A percentile compares a stretch with the other conserved stretches of the same genome.
phyloP scores from a whole-genome alignment of 139 green algal species.

The Dunaliella primolecta region DNA sequence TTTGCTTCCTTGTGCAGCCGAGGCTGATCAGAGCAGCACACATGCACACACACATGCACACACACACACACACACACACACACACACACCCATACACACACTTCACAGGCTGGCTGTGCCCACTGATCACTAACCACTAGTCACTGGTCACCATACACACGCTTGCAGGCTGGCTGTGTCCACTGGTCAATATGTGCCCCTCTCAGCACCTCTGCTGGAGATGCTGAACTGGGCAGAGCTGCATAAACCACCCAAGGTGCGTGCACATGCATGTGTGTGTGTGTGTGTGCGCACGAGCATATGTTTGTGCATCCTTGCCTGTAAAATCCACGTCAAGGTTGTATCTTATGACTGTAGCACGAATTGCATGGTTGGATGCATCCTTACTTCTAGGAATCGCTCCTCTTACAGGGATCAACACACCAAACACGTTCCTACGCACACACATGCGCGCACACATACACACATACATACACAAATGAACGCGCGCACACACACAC shows the following conservation, averaged over 20 bases:
- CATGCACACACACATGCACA: neutral
- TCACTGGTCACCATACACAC: too few relatives aligned
- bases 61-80: neutral
- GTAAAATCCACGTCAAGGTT: too few relatives aligned
- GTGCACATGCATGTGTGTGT: neutral
- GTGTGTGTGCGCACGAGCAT: neutral
- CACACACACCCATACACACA: neutral
- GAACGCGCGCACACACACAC: too few relatives aligned
- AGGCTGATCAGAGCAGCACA: constrained; percentile 48
- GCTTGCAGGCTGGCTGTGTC: constrained; percentile 38
- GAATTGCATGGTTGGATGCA: too few relatives aligned
- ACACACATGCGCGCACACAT: too few relatives aligned
- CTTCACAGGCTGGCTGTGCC: constrained; percentile 37
- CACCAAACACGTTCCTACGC: too few relatives aligned
- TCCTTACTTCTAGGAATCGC: too few relatives aligned
- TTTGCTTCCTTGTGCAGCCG: constrained; percentile 87
- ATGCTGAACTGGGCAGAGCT: constrained; percentile 73
- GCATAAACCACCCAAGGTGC: constrained; percentile 33
- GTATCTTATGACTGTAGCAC: too few relatives aligned
- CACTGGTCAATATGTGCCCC: constrained; percentile 72
- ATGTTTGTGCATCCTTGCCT: neutral
- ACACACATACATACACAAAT: too few relatives aligned
- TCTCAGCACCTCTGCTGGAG: constrained; percentile 82
- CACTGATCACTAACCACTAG: constrained; percentile 66
- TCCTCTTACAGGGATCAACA: too few relatives aligned